A percentile compares a stretch with the other conserved stretches of the same genome.
phyloP scores from a whole-genome alignment of 306 rosid genomes.

The Cucurbita moschata region DNA sequence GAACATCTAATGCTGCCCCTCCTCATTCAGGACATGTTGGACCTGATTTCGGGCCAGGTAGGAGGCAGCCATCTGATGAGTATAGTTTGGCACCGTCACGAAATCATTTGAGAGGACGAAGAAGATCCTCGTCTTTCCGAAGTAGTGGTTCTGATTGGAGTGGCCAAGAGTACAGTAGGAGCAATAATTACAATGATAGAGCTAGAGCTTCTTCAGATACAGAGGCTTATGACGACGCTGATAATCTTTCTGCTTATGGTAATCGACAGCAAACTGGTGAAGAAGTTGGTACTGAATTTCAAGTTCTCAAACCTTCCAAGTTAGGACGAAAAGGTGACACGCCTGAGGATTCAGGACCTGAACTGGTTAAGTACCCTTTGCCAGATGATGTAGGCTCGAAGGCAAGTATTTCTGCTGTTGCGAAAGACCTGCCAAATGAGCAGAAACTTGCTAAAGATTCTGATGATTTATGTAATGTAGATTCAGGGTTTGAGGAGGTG shows the following conservation, averaged over 20 bases:
- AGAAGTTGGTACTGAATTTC: slow-evolving; percentile 15
- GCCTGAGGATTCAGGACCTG: slow-evolving; percentile 27
- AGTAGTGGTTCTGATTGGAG: slow-evolving; percentile 51
- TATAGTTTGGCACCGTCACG: slow-evolving; percentile 15
- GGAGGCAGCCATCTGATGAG: slow-evolving; percentile 54
- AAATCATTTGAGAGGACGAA: slow-evolving; percentile 30
- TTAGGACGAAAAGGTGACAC: slow-evolving; percentile 21
- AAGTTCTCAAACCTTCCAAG: slow-evolving; percentile 19
- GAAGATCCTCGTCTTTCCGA: slow-evolving; percentile 34
- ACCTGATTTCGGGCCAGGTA: slow-evolving; percentile 21
- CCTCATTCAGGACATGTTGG: slow-evolving; percentile 38
- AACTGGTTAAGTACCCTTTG: slow-evolving; percentile 13
- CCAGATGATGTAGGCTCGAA: slow-evolving; percentile 29
- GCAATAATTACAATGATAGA: slow-evolving; percentile 52
- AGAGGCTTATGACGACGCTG: slow-evolving; percentile 24
- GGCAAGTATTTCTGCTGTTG: slow-evolving; percentile 25
- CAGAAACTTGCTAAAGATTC: slow-evolving; percentile 12
- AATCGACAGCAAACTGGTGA: slow-evolving; percentile 24
- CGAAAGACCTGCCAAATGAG: slow-evolving; percentile 19
- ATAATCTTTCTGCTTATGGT: slow-evolving; percentile 23
- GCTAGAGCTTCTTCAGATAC: slow-evolving; percentile 21
- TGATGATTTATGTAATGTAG: slow-evolving; percentile 18
- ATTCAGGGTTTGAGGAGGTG: slow-evolving; percentile 25
- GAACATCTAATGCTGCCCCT: slow-evolving; percentile 40
- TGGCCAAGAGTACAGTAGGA: slow-evolving; percentile 41